Percentiles rank a stretch among this genome's conserved stretches.
These are phyloP conservation scores for Mycena capillaripes DNA, from an alignment of 768 basidiomycete genomes.

Conservation along the genomic window DNA sequence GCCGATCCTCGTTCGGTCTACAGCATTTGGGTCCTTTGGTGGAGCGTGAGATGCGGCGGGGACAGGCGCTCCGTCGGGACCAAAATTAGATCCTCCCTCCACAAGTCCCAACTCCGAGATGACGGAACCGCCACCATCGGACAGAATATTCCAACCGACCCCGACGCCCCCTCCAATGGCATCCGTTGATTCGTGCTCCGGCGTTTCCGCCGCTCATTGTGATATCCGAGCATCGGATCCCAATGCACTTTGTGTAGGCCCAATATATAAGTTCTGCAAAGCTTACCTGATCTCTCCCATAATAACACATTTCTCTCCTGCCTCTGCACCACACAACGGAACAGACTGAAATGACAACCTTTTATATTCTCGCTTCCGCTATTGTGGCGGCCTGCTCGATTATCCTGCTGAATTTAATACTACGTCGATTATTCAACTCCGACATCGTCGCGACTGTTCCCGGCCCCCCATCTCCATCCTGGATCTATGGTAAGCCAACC, in stretches of 20 bases:
- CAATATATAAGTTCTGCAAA: constrained; percentile 1
- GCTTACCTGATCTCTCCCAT: not conserved
- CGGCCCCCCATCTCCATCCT: not conserved
- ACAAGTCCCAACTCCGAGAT: not conserved
- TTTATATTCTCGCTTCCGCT: not conserved
- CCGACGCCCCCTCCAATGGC: not conserved
- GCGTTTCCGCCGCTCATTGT: not conserved
- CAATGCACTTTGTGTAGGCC: too few species aligned
- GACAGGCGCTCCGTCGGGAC: constrained; percentile 1
- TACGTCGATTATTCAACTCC: not conserved
- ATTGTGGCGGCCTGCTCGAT: not conserved
- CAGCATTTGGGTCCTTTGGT: not conserved
- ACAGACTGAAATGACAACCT: not conserved
- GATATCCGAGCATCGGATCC: not conserved
- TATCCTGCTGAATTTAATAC: not conserved
- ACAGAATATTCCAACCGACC: constrained; percentile 1
- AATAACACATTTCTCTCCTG: not conserved
- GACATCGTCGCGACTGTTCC: constrained; percentile 1
- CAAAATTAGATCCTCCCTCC: constrained; percentile 3
- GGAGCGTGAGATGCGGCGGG: not conserved
- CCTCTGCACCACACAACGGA: not conserved
- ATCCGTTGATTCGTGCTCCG: not conserved
- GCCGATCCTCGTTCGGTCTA: constrained; percentile 1
- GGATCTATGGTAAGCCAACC: not conserved
- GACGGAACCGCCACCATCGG: constrained; percentile 1